Conservation (phyloP, 2,329 filamentous ascomycete species). For the Alternaria tenuissima region DNA sequence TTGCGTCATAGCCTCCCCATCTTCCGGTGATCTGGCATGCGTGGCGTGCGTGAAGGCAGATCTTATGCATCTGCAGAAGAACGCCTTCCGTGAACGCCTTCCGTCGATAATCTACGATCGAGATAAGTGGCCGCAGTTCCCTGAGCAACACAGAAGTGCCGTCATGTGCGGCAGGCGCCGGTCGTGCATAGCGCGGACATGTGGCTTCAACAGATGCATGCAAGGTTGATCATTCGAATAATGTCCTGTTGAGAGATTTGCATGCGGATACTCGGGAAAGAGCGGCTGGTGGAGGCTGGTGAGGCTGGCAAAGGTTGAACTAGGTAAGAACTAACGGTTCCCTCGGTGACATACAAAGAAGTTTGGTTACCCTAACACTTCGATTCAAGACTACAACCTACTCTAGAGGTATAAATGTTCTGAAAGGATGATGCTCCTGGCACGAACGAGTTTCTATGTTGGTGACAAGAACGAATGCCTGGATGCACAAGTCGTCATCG, state of each 20-base stretch:
- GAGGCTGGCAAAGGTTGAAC: background rate
- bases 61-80: background rate
- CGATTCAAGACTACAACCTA: no score
- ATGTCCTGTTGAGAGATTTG: background rate
- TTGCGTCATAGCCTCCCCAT: background rate
- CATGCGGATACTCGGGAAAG: background rate
- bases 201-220: background rate
- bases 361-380: no score
- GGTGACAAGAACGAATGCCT: background rate
- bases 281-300: background rate
- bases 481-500: background rate
- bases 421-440: no score
- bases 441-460: no score
- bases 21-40: background rate
- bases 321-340: background rate
- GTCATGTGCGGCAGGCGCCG: background rate
- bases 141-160: background rate
- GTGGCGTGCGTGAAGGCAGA: slow-evolving; percentile 1
- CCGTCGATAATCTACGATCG: background rate
- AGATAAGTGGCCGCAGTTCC: background rate
- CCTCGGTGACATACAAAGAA: background rate
- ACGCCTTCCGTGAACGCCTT: background rate
- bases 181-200: background rate
- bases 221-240: background rate
- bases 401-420: no score